Evolutionary conservation across 2,329 filamentous ascomycete species (phyloP), one percentile per base, ranked within the genome.

Genomic region (Hypoxylon sp.): DNA sequence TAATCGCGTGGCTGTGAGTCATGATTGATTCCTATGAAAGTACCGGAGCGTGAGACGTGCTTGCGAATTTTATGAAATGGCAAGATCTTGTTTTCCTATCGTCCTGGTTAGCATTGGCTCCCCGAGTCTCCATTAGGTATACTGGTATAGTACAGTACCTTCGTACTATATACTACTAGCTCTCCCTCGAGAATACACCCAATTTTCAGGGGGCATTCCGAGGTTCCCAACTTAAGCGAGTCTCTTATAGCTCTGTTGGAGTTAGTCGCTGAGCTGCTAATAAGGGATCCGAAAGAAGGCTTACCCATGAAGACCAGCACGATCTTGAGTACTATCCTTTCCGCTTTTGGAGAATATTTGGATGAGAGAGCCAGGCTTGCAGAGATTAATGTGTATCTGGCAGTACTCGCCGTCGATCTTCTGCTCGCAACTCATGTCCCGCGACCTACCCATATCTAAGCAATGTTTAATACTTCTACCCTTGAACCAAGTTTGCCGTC

Each of bases 321-420:
- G 87, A 77, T 97, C 94, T 56, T 81, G 76, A 0, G 93, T 97
- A 48, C 93, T 95, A 71, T 97, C 93, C 76, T 96, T 97, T 63
- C 94, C 93, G 74, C 93, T 96, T 77, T 97, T 98, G 9, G 93
- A 97, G 76, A 96, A 97, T 30, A 97, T 95, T 69, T 91, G 90
- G 28, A 97, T 88, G 51, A 84, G 86, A 0, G 85, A 75, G 0
- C 63, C 76, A 14, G 81, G 80, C 53, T 86, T 88, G 7, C 82
- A 81, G 5, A 92, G 80, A 74, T 97, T 89, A 41, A 97, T 82
- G 74, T 97, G 94, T 30, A 97, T 89, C 77, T 97, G 94, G 72
- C 93, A 97, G 72, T 96, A 97, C 78, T 97, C 94, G 11, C 92
- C 93, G 73, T 97, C 93, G 67, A 97, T 88, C 76, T 97, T 97